These are phyloP conservation scores for Amanita rubescens DNA, from an alignment of 768 basidiomycete genomes.

Conservation along the genomic window DNA sequence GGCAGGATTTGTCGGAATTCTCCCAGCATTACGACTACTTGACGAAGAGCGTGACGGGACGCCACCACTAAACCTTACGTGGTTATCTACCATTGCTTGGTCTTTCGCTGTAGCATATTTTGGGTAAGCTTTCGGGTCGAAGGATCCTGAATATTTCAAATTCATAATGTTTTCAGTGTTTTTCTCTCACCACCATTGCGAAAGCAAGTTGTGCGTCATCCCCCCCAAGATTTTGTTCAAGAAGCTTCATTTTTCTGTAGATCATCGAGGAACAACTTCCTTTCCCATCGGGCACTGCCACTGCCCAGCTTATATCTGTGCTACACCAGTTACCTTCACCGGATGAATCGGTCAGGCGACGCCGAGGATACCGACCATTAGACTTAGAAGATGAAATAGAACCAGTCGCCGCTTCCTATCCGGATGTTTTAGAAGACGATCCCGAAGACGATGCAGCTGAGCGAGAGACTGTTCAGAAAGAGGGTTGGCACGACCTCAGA, in stretches of 20 bases:
- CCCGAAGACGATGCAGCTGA: conserved; percentile 26
- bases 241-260: conserved; percentile 28
- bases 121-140: conserved; percentile 39
- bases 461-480: conserved; percentile 45
- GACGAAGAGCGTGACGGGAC: conserved; percentile 67
- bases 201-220: conserved; percentile 75
- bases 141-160: background rate
- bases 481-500: conserved; percentile 71
- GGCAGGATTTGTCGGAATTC: conserved; percentile 83
- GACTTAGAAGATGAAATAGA: conserved; percentile 25
- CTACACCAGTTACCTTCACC: conserved; percentile 73
- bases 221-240: background rate
- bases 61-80: conserved; percentile 67
- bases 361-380: conserved; percentile 48
- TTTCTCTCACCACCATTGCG: conserved; percentile 93
- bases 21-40: conserved; percentile 84
- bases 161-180: conserved; percentile 45
- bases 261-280: conserved; percentile 91
- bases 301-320: conserved; percentile 90
- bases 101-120: conserved; percentile 91
- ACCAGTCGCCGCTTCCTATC: conserved; percentile 8
- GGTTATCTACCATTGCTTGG: conserved; percentile 74
- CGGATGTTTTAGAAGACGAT: conserved; percentile 21
- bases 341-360: conserved; percentile 44
- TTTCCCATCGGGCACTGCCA: conserved; percentile 94